These are phyloP conservation scores for Fusarium nodosum DNA, from an alignment of 2,329 filamentous ascomycete species.

Conservation along the genomic window DNA sequence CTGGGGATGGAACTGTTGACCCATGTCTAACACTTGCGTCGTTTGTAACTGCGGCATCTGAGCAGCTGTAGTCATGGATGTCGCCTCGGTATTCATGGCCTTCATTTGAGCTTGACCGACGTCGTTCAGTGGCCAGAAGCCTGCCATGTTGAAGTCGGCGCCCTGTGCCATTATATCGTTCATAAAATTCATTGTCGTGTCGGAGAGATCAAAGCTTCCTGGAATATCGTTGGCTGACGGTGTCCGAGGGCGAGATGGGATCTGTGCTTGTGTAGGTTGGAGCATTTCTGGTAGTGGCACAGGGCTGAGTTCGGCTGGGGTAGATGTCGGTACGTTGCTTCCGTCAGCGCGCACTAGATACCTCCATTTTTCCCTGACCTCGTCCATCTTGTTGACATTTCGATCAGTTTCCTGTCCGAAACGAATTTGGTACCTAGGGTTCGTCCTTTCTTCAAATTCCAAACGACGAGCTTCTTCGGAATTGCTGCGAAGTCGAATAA, in stretches of 20 bases:
- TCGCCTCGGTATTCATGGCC: slow-evolving; percentile 15
- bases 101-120: slow-evolving; percentile 42
- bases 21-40: slow-evolving; percentile 19
- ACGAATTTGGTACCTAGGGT: slow-evolving; percentile 57
- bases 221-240: slow-evolving; percentile 33
- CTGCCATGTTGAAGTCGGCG: slow-evolving; percentile 28
- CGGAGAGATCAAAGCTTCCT: slow-evolving; percentile 48
- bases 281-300: slow-evolving; percentile 33
- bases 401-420: slow-evolving; percentile 64
- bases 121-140: slow-evolving; percentile 47
- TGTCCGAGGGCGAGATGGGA: slow-evolving; percentile 39
- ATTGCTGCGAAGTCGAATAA: slow-evolving; percentile 63
- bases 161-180: slow-evolving; percentile 41
- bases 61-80: slow-evolving; percentile 1
- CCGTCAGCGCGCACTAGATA: slow-evolving; percentile 59
- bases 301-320: slow-evolving; percentile 26
- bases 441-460: slow-evolving; percentile 63
- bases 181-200: slow-evolving; percentile 50
- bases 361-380: slow-evolving; percentile 64
- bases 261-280: slow-evolving; percentile 28
- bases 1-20: slow-evolving; percentile 37
- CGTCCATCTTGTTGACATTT: slow-evolving; percentile 62
- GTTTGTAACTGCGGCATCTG: slow-evolving; percentile 21
- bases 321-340: slow-evolving; percentile 35
- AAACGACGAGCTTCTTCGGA: slow-evolving; percentile 64